phyloP scores from a whole-genome alignment of 768 basidiomycete species.

The Artomyces pyxidatus region DNA sequence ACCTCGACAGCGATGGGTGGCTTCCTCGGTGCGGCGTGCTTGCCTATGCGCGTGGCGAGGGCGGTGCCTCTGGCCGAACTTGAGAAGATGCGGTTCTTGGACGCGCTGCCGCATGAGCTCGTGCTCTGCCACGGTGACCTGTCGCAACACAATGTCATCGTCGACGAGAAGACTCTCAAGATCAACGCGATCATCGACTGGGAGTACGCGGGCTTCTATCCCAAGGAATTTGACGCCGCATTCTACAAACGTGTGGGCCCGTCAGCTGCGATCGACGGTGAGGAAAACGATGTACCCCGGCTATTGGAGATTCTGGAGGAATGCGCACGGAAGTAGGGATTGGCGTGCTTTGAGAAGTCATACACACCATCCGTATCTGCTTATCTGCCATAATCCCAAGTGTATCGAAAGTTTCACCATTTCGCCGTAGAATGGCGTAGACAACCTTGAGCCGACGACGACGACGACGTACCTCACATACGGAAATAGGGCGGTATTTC shows the following conservation, averaged over 20 bases:
- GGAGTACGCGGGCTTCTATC: conserved; percentile 1
- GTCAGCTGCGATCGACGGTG: neutral
- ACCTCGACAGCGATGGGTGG: neutral
- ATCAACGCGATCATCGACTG: neutral
- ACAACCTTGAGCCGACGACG: no score
- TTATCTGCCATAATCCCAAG: no score
- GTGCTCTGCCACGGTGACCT: neutral
- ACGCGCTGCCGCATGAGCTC: neutral
- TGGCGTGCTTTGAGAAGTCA: no score
- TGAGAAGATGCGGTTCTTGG: neutral
- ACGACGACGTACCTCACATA: no score
- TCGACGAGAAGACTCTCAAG: neutral
- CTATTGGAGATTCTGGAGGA: neutral
- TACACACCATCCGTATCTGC: no score
- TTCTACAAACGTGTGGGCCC: neutral
- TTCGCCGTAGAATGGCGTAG: no score
- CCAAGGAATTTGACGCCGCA: neutral
- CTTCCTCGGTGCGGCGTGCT: neutral
- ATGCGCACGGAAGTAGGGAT: no score
- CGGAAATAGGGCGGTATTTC: no score
- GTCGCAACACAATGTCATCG: neutral
- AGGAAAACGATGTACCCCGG: neutral
- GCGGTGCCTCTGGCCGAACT: neutral
- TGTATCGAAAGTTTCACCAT: no score
- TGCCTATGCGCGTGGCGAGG: neutral